Conservation (phyloP, 2,329 filamentous ascomycete species). For the Annulohypoxylon truncatum region DNA sequence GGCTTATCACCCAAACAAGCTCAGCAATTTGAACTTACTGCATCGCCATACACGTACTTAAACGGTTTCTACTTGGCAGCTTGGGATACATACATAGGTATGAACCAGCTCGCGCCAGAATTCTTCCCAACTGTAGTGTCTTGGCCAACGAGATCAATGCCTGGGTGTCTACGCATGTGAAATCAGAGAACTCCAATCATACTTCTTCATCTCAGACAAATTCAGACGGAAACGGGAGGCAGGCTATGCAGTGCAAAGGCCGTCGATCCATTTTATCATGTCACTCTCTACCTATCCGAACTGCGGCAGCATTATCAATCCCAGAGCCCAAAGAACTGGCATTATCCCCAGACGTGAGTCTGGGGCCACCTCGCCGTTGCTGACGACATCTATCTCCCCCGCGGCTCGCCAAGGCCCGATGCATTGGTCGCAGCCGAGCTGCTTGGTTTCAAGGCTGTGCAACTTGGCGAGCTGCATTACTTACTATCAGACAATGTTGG, state of each 20-base stretch:
- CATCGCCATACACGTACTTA: not conserved
- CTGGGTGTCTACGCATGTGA: constrained; percentile 15
- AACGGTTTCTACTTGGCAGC: constrained; percentile 1
- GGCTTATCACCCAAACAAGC: constrained; percentile 3
- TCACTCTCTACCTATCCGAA: not conserved
- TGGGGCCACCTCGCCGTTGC: not conserved
- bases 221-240: not conserved
- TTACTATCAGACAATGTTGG: not conserved
- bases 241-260: constrained; percentile 7
- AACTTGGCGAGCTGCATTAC: constrained; percentile 13
- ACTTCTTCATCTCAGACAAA: not conserved
- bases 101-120: not conserved
- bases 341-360: not conserved
- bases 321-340: not conserved
- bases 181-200: constrained; percentile 2
- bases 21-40: constrained; percentile 19
- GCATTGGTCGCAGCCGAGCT: constrained; percentile 2
- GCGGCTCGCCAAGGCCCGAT: constrained; percentile 9
- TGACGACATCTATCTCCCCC: constrained; percentile 12
- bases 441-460: constrained; percentile 20
- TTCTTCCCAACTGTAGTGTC: not conserved
- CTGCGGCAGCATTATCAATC: not conserved
- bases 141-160: constrained; percentile 11
- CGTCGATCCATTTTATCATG: constrained; percentile 17
- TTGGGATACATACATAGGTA: constrained; percentile 1